Base-by-base conservation (phyloP, 164 flowering plant genomes). In the Vitis rupestris region DNA sequence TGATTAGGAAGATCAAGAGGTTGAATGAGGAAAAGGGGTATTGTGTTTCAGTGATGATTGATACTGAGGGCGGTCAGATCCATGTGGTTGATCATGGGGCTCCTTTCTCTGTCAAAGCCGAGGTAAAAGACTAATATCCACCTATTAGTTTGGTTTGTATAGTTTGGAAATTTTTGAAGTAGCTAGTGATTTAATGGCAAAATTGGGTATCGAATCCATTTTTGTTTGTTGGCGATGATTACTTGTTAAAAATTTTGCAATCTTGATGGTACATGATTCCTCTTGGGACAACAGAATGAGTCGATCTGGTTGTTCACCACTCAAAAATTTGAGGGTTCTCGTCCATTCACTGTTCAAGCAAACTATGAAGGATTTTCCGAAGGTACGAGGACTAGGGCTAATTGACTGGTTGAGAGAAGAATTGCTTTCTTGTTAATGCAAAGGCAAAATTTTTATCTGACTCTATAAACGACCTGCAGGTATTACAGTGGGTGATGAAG, bases 351-450 rank as follows among this genome's bases (percentile, higher is more conserved):
- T 3, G 84, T 90, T 74, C 87, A 87, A 77, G 92, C 92, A 17
- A 85, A 81, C 71, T 86, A 86, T 75, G 90, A 85, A 75, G 95
- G 90, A 16, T 91, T 91, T 74, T 80, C 97, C 72, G 97, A 93
- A 84, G 98, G 98, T 90, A 63, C 15, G 47, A 7, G 49, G 9
- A 63, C 4, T 29, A 11, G 47, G 29, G 16, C 48, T 29, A 29
- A 60, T 13, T 62, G 0, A 47, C 3, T 37, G 44, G 44, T 37
- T 37, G 23, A 37, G 11, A 44, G 9, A 16, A 47, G 2, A 47
- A 61, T 48, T 59, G 37, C 44, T n/a, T 59, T 66, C 31, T 57
- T 3, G 59, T 17, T 3, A 30, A 12, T 31, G 9, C 50, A 19
- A 60, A 31, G 27, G 13, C 15, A 2, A 23, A 59, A 17, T 23